Evolutionary conservation across 805 yeast genomes (phyloP).

Genomic region (Candida insectalens): DNA sequence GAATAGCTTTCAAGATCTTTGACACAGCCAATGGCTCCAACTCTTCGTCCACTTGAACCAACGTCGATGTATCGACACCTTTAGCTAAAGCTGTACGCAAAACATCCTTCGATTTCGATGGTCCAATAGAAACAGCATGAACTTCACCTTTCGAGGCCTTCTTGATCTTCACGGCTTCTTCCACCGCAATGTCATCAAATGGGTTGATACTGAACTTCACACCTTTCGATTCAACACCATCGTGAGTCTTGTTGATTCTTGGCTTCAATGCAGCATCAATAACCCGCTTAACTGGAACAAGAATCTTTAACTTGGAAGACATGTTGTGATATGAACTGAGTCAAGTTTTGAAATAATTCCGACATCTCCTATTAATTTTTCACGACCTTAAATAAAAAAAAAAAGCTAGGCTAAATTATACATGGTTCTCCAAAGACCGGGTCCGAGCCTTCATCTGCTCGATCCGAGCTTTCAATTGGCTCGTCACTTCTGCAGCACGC

Average conservation of each 20-base stretch:
- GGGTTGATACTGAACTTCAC: constrained; percentile 92
- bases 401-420: too few species aligned
- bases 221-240: constrained; percentile 82
- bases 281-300: constrained; percentile 93
- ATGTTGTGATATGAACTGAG: constrained; percentile 7
- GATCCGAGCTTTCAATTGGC: constrained; percentile 75
- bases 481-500: constrained; percentile 83
- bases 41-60: constrained; percentile 57
- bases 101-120: constrained; percentile 77
- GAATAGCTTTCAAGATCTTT: constrained; percentile 66
- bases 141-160: constrained; percentile 58
- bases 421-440: constrained; percentile 17
- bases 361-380: too few species aligned
- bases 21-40: constrained; percentile 89
- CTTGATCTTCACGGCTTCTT: constrained; percentile 78
- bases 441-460: constrained; percentile 76
- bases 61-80: constrained; percentile 83
- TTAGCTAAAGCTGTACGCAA: constrained; percentile 87
- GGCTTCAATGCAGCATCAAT: constrained; percentile 93
- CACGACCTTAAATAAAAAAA: background rate
- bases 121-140: constrained; percentile 89
- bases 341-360: too few species aligned
- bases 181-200: constrained; percentile 94
- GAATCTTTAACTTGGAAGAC: constrained; percentile 51
- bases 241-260: constrained; percentile 74